Base-by-base conservation (phyloP, 1,139 yeast species). In the Debaryomyces singareniensis region DNA sequence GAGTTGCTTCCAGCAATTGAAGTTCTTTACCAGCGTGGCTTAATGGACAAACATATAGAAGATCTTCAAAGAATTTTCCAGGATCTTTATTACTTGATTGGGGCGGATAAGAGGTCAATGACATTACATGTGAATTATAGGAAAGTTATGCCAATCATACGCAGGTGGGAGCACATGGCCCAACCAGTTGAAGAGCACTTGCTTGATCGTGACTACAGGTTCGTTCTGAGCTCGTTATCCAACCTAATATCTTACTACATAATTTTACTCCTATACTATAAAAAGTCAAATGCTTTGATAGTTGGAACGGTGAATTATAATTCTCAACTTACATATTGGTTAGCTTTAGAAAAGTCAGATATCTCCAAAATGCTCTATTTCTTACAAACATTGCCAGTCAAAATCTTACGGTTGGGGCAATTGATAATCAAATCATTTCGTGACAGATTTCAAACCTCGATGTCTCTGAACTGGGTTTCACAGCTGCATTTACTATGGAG, bases 261-360 rank as follows among this genome's bases (percentile, higher is more conserved):
- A 16, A 29, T 46, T 4, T 42, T 61, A 23, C 38, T 61, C 15
- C 41, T 54, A 3, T 46, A 49, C 29, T 47, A 53, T 24, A 51
- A 53, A 22, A 37, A 59, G 28, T 55, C 71, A 26, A 60, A 58
- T 36, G 39, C 55, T 5, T 41, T 64, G 20, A 59, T 66, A 28
- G 58, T 52, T 40, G 55, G 58, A 34, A 59, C 70, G 1, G 45
- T 65, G 24, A 36, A 49, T 10, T 49, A 58, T 29, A 61, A 63
- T 37, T 53, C 51, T 29, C 58, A 64, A 34, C 43, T 55, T 36
- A 48, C 49, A 5, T 66, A 65, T 38, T 66, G 71, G 71, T 49
- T 49, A 15, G 45, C 45, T 4, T 33, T 65, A 26, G 40, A 46
- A 24, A 40, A 43, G 22, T 60, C 67, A 11, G 31, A 43, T 5